These are phyloP conservation scores for Durusdinium trenchii DNA, from an alignment of 73 alveolate genomes.

Conservation along the genomic window DNA sequence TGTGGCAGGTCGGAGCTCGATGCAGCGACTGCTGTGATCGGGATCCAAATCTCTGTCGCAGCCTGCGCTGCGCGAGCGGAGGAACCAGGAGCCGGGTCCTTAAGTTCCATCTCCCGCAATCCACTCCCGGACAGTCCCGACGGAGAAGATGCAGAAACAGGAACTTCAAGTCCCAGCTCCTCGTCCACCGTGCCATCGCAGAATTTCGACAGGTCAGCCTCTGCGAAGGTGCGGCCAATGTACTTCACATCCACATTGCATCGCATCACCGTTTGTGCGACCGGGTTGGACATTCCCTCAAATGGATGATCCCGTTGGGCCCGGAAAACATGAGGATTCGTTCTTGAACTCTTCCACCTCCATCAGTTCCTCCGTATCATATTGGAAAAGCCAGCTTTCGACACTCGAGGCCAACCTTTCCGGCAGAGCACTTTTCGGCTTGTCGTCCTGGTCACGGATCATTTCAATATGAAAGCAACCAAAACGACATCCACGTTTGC, in stretches of 20 bases:
- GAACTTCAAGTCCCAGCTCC: background rate
- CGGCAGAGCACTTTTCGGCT: background rate
- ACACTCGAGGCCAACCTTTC: background rate
- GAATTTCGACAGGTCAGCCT: background rate
- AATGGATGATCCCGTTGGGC: slow-evolving; percentile 12
- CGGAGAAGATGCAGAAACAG: background rate
- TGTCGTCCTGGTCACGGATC: background rate
- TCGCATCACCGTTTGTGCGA: background rate
- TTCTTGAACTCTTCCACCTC: background rate
- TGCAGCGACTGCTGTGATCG: too few species aligned
- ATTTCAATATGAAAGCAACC: slow-evolving; percentile 31
- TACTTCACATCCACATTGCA: slow-evolving; percentile 36
- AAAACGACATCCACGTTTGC: slow-evolving; percentile 13
- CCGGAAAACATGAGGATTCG: slow-evolving; percentile 21
- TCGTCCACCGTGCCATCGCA: background rate
- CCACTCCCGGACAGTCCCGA: background rate
- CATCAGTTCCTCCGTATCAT: background rate
- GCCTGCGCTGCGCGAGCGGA: background rate
- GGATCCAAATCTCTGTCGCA: too few species aligned
- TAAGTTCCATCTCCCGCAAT: background rate
- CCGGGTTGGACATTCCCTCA: background rate
- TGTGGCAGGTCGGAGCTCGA: too few species aligned
- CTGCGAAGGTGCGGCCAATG: background rate
- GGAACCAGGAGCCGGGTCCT: background rate
- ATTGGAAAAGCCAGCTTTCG: too few species aligned